phyloP scores from a whole-genome alignment of 306 rosid species.

The Myrica gale region DNA sequence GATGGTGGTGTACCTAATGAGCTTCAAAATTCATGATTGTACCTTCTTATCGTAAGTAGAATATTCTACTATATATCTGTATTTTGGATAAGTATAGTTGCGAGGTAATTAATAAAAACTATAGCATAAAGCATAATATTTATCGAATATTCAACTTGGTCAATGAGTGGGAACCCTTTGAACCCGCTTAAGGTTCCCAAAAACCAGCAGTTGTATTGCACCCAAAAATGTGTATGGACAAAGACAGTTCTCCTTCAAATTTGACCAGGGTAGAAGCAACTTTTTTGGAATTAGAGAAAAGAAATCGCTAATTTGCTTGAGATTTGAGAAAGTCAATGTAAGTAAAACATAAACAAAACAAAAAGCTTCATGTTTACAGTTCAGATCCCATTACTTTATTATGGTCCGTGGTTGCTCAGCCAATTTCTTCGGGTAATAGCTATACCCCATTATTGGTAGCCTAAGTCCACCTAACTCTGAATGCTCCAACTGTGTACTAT shows the following conservation, averaged over 20 bases:
- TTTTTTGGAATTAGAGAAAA: background rate
- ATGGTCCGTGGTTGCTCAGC: background rate
- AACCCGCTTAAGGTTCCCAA: background rate
- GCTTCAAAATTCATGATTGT: background rate
- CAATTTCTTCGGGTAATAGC: background rate
- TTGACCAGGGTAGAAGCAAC: background rate
- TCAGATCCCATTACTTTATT: background rate
- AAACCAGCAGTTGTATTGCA: background rate
- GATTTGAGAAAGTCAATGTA: background rate
- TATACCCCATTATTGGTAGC: too few relatives aligned
- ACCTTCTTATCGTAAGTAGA: too few relatives aligned
- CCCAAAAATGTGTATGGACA: background rate
- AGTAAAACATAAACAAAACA: too few relatives aligned
- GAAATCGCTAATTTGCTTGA: background rate
- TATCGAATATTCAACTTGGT: background rate
- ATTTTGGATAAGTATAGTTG: too few relatives aligned
- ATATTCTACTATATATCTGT: too few relatives aligned
- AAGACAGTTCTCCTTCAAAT: background rate
- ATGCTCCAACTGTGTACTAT: background rate
- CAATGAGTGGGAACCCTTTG: background rate
- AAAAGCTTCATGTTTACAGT: background rate
- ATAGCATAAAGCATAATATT: background rate
- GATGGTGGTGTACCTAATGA: background rate
- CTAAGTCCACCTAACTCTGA: conserved; percentile 20
- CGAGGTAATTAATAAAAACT: background rate